phyloP scores from a whole-genome alignment of 176 grass and related monocot species.

The Avena eriantha region DNA sequence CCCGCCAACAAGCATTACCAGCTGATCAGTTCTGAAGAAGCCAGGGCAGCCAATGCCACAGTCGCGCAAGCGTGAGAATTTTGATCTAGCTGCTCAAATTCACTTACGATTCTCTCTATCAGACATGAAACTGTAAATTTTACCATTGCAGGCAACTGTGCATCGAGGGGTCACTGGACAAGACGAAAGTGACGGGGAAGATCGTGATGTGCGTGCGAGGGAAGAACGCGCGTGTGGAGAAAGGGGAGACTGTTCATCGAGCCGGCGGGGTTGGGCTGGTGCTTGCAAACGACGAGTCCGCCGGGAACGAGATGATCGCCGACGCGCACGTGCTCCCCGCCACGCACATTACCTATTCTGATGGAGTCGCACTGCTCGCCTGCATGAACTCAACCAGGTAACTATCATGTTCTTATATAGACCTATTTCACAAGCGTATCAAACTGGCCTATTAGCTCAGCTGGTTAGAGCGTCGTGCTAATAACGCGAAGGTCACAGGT shows the following conservation, averaged over 20 bases:
- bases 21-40: slow-evolving; percentile 68
- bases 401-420: not conserved
- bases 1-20: slow-evolving; percentile 52
- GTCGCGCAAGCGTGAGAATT: slow-evolving; percentile 48
- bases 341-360: slow-evolving; percentile 76
- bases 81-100: not conserved
- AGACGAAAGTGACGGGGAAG: slow-evolving; percentile 62
- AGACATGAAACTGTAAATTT: not conserved
- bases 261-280: slow-evolving; percentile 71
- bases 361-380: slow-evolving; percentile 43
- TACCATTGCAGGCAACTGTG: slow-evolving; percentile 58
- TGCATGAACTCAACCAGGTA: slow-evolving; percentile 60
- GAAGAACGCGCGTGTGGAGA: slow-evolving; percentile 74
- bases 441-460: slow-evolving; percentile 81
- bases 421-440: rapidly evolving
- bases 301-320: slow-evolving; percentile 87
- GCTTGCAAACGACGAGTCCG: slow-evolving; percentile 62
- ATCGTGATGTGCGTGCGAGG: slow-evolving; percentile 82
- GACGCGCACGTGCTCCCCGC: slow-evolving; percentile 93
- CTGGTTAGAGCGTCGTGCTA: slow-evolving; percentile 97
- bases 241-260: slow-evolving; percentile 62
- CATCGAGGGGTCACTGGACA: slow-evolving; percentile 56
- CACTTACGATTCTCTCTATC: not conserved
- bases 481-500: slow-evolving; percentile 97
- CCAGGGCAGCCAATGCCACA: slow-evolving; percentile 48